Evolutionary conservation across 352 stramenopile species (phyloP).

Genomic region (Lagenidium giganteum): DNA sequence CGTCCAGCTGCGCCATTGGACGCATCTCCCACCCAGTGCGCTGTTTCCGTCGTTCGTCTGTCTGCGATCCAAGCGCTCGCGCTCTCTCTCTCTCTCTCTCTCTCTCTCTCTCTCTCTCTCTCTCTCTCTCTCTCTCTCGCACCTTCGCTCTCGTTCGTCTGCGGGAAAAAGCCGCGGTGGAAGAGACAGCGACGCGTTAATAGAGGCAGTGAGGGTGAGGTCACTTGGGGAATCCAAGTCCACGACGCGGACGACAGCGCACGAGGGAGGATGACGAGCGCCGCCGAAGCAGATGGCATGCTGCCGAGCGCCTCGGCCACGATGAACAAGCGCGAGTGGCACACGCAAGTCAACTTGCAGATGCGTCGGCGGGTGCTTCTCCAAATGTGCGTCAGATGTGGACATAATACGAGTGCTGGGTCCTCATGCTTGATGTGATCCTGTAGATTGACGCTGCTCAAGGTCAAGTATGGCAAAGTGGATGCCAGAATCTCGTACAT

Average conservation of each 20-base stretch:
- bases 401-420: background rate
- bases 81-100: no score
- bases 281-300: background rate
- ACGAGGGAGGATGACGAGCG: background rate
- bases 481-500: slow-evolving; percentile 31
- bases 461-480: slow-evolving; percentile 28
- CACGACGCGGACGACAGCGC: slow-evolving; percentile 6
- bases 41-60: no score
- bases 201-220: no score
- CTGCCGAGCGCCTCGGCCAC: background rate
- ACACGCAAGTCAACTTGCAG: slow-evolving; percentile 14
- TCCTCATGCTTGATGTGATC: background rate
- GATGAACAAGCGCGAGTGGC: slow-evolving; percentile 19
- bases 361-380: slow-evolving; percentile 26
- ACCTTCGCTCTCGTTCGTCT: no score
- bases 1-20: no score
- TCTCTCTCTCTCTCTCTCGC: no score
- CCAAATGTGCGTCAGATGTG: slow-evolving; percentile 22
- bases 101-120: no score
- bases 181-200: no score
- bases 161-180: no score
- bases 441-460: slow-evolving; percentile 24
- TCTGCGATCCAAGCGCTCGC: no score
- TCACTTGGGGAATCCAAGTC: no score
- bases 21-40: no score